Conservation (phyloP, 1,284 basidiomycete species). For the Puccinia horiana region DNA sequence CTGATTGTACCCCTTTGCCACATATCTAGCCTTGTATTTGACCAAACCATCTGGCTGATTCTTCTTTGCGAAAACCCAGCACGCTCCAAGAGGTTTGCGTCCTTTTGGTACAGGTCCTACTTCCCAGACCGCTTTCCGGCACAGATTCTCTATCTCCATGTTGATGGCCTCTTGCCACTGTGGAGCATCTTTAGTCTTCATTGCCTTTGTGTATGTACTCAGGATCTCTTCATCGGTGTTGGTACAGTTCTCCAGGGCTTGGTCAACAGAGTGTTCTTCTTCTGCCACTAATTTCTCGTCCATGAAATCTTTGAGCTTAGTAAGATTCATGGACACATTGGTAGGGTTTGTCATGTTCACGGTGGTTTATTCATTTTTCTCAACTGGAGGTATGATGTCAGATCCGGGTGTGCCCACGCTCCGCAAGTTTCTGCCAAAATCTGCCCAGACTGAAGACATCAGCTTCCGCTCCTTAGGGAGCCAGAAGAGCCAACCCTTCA, state of each 20-base stretch:
- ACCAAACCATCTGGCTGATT: no score
- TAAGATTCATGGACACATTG: neutral
- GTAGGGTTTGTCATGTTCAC: no score
- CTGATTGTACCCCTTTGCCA: neutral
- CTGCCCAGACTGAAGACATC: neutral
- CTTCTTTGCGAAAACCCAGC: no score
- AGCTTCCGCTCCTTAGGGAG: neutral
- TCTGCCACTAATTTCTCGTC: neutral
- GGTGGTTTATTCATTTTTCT: no score
- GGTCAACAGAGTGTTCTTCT: neutral
- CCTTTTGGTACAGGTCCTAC: neutral
- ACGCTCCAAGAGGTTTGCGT: no score
- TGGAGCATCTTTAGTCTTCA: neutral
- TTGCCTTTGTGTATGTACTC: neutral
- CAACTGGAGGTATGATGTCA: no score
- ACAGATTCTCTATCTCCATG: neutral
- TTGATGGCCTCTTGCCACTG: neutral
- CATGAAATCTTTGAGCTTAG: neutral
- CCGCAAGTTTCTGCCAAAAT: neutral
- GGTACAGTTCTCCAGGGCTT: neutral
- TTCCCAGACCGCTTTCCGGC: neutral
- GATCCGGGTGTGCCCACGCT: no score
- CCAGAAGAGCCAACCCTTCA: constrained; percentile 2
- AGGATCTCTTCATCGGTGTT: no score
- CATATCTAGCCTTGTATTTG: neutral